These are phyloP conservation scores for Phytophthora pini DNA, from an alignment of 352 stramenopile genomes.

Conservation along the genomic window DNA sequence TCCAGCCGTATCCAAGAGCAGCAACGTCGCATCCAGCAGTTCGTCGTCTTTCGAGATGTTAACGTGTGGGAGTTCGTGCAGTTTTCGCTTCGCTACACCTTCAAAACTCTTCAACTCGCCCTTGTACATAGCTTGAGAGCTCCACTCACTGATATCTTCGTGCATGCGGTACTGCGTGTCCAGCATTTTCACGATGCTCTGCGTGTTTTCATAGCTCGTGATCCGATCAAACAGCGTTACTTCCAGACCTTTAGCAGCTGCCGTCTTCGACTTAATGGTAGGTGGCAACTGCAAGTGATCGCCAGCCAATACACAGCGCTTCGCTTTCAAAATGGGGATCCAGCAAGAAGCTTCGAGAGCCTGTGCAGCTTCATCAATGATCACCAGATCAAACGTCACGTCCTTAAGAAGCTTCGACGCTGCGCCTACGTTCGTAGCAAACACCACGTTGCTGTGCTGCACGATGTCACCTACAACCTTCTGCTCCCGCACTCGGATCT, in stretches of 20 bases:
- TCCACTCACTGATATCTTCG: slow-evolving; percentile 95
- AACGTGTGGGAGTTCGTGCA: slow-evolving; percentile 85
- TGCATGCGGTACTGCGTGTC: slow-evolving; percentile 98
- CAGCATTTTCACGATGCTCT: slow-evolving; percentile 92
- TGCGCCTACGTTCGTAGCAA: slow-evolving; percentile 97
- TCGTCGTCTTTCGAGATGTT: slow-evolving; percentile 60
- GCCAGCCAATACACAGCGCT: slow-evolving; percentile 88
- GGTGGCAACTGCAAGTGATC: slow-evolving; percentile 98
- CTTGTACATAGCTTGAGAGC: slow-evolving; percentile 95
- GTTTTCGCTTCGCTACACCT: slow-evolving; percentile 77
- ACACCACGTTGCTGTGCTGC: slow-evolving; percentile 93
- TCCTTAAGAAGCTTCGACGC: slow-evolving; percentile 90
- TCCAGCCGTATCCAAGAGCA: slow-evolving; percentile 95
- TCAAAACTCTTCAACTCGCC: slow-evolving; percentile 76
- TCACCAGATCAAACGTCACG: slow-evolving; percentile 94
- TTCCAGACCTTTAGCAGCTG: slow-evolving; percentile 81
- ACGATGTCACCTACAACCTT: slow-evolving; percentile 94
- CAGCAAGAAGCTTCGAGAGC: slow-evolving; percentile 97
- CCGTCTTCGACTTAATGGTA: slow-evolving; percentile 94
- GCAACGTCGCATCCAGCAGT: slow-evolving; percentile 74
- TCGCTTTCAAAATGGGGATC: slow-evolving; percentile 95
- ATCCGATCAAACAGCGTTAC: slow-evolving; percentile 97
- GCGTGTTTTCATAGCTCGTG: slow-evolving; percentile 66
- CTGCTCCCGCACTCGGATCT: slow-evolving; percentile 94
- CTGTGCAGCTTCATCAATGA: slow-evolving; percentile 98